Base-by-base conservation (phyloP, 2,329 filamentous ascomycete species). In the Ophiostoma sp. region DNA sequence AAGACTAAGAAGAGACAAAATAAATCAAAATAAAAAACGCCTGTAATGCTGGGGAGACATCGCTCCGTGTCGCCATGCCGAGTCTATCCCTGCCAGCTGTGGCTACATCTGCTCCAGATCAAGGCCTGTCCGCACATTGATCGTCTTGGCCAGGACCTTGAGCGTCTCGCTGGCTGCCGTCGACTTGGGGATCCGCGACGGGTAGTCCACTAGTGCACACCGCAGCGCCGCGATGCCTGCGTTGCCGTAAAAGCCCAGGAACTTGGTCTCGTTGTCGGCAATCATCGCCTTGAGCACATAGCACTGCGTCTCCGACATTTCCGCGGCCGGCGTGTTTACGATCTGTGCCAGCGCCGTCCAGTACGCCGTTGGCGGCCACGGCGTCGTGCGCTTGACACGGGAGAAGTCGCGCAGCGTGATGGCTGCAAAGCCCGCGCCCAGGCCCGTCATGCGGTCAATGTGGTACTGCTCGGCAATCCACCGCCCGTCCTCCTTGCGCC, bases 331-430 rank as follows among this genome's bases (percentile, higher is more conserved):
- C 0, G 91, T 90, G 76, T 92, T 93, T 75, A 93, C 80, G 49
- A 98, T 91, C 60, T 83, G 83, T 0, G 92, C 87, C 68, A 98
- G 80, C 0, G 89, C 84, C 49, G 82, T 84, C 95, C 95, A 99
- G 81, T 95, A 98, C 68, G 93, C 83, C 0, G 83, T 84, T 65
- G 90, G 91, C 4, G 89, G 93, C 78, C 86, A 95, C 0, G 89
- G 93, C 73, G 93, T 93, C 63, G 80, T 81, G 72, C 87, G 87
- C 52, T 82, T 81, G 1, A 88, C 85, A 72, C 85, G 89, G 71
- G 85, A 86, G 75, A 96, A 97, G 76, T 96, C 92, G 64, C 94
- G 88, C 8, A 97, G 81, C 1, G 92, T 87, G 49, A 98, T 83
- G 1, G 93, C 87, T 0, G 93, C 91, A 75, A 90, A 99, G 0